Base-by-base conservation (phyloP, 176 grass and related monocot genomes). In the Neostapfia colusana region DNA sequence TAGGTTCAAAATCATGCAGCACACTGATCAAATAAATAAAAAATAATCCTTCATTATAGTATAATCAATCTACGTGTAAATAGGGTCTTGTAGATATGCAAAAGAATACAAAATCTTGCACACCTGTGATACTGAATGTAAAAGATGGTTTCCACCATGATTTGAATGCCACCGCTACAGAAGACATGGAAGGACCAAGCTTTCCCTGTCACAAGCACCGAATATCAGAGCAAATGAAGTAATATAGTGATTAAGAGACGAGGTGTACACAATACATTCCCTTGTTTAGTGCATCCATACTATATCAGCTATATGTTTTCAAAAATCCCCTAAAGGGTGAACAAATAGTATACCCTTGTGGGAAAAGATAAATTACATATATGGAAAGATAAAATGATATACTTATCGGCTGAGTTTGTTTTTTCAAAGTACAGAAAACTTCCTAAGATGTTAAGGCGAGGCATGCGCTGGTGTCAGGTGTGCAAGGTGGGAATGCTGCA, bases 131-230 rank as follows among this genome's bases (percentile, higher is more conserved):
- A 55, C 87, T 93, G 71, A 97, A 91, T 69, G 91, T 88, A 75
- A 93, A 97, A 46, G 95, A 91, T 34, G 95, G 95, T 74, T 62
- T 93, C 95, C 91, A 97, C 95, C 95, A 97, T 85, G 95, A 97
- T 82, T 97, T 97, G 79, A 93, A 89, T 62, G 91, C 89, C 73
- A 97, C 51, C 43, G 91, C 82, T 44, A 97, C 54, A 63, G 89
- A 92, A 77, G 95, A 93, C 36, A 81, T 85, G 43, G 82, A 88
- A 72, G 89, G 82, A 67, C 91, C 91, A 42, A 97, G 62, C 76
- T 97, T 97, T 69, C 91, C 95, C 95, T 97, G 62, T 55, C 17
- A 74, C 65, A 34, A 53, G 1, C 26, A 51, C 31, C 25, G 17
- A 5, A 20, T 2, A 63, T 67, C 34, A 69, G 67, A 78, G 23